Base-by-base conservation (phyloP, 2,329 filamentous ascomycete genomes). In the Exophiala spinifera region DNA sequence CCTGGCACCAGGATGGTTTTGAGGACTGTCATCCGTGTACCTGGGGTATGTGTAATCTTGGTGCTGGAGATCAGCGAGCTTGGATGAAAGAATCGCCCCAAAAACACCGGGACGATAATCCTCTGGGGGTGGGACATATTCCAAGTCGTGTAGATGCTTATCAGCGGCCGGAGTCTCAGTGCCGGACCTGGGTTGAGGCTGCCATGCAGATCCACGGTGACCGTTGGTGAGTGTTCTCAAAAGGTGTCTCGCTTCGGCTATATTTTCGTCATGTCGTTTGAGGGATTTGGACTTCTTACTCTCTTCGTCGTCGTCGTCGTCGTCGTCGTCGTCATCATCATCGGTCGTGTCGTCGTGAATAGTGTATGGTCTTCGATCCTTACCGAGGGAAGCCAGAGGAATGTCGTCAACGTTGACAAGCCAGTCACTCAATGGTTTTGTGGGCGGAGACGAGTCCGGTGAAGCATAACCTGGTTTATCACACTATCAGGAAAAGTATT, bases 281-380 rank as follows among this genome's bases (percentile, higher is more conserved):
- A 61, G 40, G 4, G 34, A 42, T 23, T 60, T 57, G 4, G 42
- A 37, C 11, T 56, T 33, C 4, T 61, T 55, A 4, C 34, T 50
- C 13, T 25, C 23, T 7, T 31, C 28, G 10, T 31, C 28, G 28
- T 62, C 63, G 19, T 49, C 47, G 11, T 61, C 55, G 17, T 62
- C 57, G 10, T 31, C 28, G 28, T 62, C 63, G 19, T 49, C 47
- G 11, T 61, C 55, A 20, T 62, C 57, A 17, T 60, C 57, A 46
- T 63, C 61, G 15, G 62, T 64, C 11, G 62, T 60, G 4, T 62
- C 61, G 28, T 66, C 64, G 33, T 65, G 58, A 21, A 65, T 54
- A 1, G 55, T 58, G 55, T 63, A 65, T 25, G 52, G 61, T 5
- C 63, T 46, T 46, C 51, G 61, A 21, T 59, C 56, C 19, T 55